Evolutionary conservation across 345 rosid species (phyloP).

Genomic region (Alliaria petiolata): DNA sequence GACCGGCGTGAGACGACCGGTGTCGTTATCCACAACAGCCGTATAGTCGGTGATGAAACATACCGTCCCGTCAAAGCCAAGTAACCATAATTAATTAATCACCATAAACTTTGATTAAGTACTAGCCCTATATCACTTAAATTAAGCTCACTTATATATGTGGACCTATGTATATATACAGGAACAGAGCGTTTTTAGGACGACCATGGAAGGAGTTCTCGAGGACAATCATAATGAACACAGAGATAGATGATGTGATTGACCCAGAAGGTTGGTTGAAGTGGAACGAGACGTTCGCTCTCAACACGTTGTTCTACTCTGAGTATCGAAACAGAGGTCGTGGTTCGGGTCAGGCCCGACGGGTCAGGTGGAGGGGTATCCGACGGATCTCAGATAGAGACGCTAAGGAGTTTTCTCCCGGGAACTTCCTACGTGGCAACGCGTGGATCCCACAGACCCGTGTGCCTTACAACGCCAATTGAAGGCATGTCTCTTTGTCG

Average conservation of each 20-base stretch:
- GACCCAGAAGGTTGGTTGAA: slow-evolving; percentile 67
- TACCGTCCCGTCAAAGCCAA: slow-evolving; percentile 37
- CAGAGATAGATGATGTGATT: slow-evolving; percentile 47
- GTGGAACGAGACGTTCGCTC: slow-evolving; percentile 47
- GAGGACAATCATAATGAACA: slow-evolving; percentile 56
- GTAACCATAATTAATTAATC: slow-evolving; percentile 16
- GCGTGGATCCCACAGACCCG: slow-evolving; percentile 46
- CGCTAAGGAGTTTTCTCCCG: slow-evolving; percentile 33
- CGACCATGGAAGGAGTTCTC: slow-evolving; percentile 69
- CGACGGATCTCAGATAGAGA: slow-evolving; percentile 23
- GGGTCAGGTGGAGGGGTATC: slow-evolving; percentile 65
- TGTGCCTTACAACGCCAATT: slow-evolving; percentile 40
- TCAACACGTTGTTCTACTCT: slow-evolving; percentile 46
- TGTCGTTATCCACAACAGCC: slow-evolving; percentile 61
- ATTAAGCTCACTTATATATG: background rate
- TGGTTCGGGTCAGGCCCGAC: slow-evolving; percentile 39
- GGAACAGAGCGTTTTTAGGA: slow-evolving; percentile 54
- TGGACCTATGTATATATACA: background rate
- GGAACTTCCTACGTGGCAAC: slow-evolving; percentile 38
- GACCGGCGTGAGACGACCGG: slow-evolving; percentile 43
- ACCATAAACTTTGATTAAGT: background rate
- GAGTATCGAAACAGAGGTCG: slow-evolving; percentile 65
- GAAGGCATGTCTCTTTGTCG: background rate
- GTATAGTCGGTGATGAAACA: slow-evolving; percentile 38
- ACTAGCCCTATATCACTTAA: background rate